These are phyloP conservation scores for Heliosperma pusillum DNA, from an alignment of 148 eudicot species.

Conservation along the genomic window DNA sequence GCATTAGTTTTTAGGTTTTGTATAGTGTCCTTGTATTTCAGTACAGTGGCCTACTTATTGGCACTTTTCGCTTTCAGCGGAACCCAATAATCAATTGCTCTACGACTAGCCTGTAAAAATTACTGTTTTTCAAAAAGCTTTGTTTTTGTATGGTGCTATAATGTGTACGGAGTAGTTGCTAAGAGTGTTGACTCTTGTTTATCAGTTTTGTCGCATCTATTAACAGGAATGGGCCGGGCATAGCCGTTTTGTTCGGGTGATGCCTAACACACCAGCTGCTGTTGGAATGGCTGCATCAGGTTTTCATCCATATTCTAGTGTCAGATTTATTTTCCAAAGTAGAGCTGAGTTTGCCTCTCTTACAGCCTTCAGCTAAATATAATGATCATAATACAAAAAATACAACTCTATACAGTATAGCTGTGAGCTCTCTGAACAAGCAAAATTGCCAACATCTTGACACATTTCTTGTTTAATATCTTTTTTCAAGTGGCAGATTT, in stretches of 20 bases:
- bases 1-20: background rate
- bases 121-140: background rate
- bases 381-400: background rate
- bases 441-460: background rate
- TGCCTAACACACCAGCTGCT: constrained; percentile 98
- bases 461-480: background rate
- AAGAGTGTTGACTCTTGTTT: constrained; percentile 8
- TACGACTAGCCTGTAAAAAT: background rate
- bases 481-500: too few species aligned
- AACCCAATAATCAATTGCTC: background rate
- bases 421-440: background rate
- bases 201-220: constrained; percentile 8
- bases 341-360: background rate
- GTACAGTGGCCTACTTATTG: background rate
- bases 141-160: background rate
- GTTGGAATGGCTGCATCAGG: constrained; percentile 95
- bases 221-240: constrained; percentile 88
- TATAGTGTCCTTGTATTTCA: background rate
- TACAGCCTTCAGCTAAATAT: background rate
- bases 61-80: background rate
- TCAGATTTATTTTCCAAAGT: background rate
- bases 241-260: constrained; percentile 80
- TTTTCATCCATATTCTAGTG: constrained; percentile 20
- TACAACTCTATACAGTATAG: background rate
- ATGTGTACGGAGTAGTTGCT: background rate